Evolutionary conservation across 129 eudicot genomes (phyloP), one percentile per base, ranked within the genome.

Genomic region (Dittrichia graveolens): DNA sequence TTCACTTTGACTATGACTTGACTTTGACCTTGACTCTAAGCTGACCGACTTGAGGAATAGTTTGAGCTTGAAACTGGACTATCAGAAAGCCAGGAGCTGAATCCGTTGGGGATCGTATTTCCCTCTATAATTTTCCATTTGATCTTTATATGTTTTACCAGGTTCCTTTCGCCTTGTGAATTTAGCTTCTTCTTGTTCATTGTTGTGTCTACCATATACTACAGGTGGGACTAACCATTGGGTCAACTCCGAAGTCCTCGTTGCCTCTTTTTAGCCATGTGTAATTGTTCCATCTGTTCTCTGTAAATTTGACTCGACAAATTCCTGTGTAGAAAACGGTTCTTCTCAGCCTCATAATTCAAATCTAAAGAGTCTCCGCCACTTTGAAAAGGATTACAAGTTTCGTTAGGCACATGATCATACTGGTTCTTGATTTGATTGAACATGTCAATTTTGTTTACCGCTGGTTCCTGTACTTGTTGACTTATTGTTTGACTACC

Each of bases 11-110:
- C 76, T 34, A 10, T 52, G 76, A 75, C 77, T 81, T 50, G 61
- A 52, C 49, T 52, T 43, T 57, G 78, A 24, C 69, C 35, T 35
- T 13, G 44, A 46, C 69, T 62, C 31, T 37, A 54, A 50, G 71
- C 12, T 44, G 55, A 74, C 79, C 61, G 76, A 80, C 73, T 75
- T 61, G 86, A 81, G 57, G 85, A 61, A 63, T 67, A 65, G 37
- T 54, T 12, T 54, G 77, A 75, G 70, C 81, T 62, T 15, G 80
- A 81, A 67, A 75, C 68, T 64, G 75, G 75, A 74, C 81, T 79
- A 7, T 67, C 83, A 52, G 87, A 80, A 59, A 40, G 72, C 70
- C 68, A n/a, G n/a, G n/a, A n/a, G n/a, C n/a, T n/a, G n/a, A n/a
- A n/a, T n/a, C n/a, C n/a, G n/a, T n/a, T n/a, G n/a, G n/a, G n/a